These are phyloP conservation scores for Penicillium vulpinum DNA, from an alignment of 2,329 filamentous ascomycete species.

Conservation along the genomic window DNA sequence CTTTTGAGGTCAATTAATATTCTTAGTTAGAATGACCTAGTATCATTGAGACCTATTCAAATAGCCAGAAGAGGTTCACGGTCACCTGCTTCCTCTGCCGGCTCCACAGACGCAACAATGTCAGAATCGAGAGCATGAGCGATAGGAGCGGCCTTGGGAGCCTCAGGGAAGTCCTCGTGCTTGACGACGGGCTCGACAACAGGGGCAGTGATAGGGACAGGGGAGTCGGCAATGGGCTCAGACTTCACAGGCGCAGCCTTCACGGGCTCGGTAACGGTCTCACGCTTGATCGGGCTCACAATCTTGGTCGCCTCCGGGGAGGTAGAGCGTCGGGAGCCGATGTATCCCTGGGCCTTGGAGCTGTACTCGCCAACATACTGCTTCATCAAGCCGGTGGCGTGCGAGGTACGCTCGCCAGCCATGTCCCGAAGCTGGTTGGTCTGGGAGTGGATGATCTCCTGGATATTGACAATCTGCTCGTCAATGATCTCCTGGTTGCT, in stretches of 20 bases:
- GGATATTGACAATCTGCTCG: conserved; percentile 56
- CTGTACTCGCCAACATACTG: conserved; percentile 62
- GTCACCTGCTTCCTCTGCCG: conserved; percentile 30
- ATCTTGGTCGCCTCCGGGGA: conserved; percentile 36
- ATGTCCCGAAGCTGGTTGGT: conserved; percentile 61
- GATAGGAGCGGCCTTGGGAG: conserved; percentile 43
- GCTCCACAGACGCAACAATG: conserved; percentile 25
- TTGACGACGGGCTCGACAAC: conserved; percentile 43
- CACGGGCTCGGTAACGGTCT: neutral
- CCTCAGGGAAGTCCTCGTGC: conserved; percentile 54
- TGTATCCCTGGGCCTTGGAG: conserved; percentile 59
- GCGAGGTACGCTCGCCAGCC: conserved; percentile 60
- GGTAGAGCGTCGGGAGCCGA: conserved; percentile 41
- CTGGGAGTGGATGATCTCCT: conserved; percentile 58
- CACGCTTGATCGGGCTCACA: conserved; percentile 14
- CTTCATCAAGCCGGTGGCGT: conserved; percentile 59
- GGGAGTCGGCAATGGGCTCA: conserved; percentile 14
- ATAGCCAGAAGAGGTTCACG: conserved; percentile 38
- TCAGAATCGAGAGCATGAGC: conserved; percentile 24
- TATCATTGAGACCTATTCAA: conserved; percentile 14
- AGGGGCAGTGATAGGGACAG: conserved; percentile 25
- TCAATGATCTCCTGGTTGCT: conserved; percentile 66
- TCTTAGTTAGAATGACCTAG: neutral
- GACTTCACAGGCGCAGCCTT: conserved; percentile 20
- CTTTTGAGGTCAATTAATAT: neutral